Evolutionary conservation across 2,329 filamentous ascomycete genomes (phyloP), one percentile per base, ranked within the genome.

Genomic region (Chalaropsis thielavioides): DNA sequence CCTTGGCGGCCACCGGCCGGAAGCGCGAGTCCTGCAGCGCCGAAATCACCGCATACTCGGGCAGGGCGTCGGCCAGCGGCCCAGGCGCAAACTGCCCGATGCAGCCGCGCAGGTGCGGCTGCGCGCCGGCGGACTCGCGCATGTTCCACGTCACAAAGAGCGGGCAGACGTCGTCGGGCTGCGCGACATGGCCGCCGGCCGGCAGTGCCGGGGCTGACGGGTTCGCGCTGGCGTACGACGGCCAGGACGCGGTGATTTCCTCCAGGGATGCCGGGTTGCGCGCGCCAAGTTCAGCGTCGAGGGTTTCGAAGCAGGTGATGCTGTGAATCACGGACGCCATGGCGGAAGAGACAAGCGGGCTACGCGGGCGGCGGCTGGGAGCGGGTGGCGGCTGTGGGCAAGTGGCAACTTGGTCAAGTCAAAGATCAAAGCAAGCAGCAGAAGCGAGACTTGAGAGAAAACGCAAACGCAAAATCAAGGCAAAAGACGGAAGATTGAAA

Each of bases 1-100:
- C 85, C 27, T 73, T 73, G 46, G 72, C 71, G 7, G 76, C 66
- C 67, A 88, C 78, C 65, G 83, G 82, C 11, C 75, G 72, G 76
- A 88, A 88, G 61, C 85, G 83, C 67, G 75, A 79, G 74, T 88
- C 85, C 65, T 85, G 76, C 24, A 87, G 75, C 2, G 84, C 84
- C 74, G 92, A 91, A 62, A 88, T 94, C 69, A 95, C 76, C 59
- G 92, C 88, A 75, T 96, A 97, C 67, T 84, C 85, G 63, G 84
- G 79, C 54, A 99, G 78, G 3, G 91, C 92, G 1, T 82, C 75
- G 38, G 84, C 80, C 13, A 99, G 82, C 61, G 87, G 83, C 71
- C 89, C 84, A 1, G 85, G 74, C 71, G 92, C 88, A 72, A 97
- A 99, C 1, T 92, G 99, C 70, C 94, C 94, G 72, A 99, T 97